These are phyloP conservation scores for Penicillium goetzii DNA, from an alignment of 495 filamentous ascomycete species.

Conservation along the genomic window DNA sequence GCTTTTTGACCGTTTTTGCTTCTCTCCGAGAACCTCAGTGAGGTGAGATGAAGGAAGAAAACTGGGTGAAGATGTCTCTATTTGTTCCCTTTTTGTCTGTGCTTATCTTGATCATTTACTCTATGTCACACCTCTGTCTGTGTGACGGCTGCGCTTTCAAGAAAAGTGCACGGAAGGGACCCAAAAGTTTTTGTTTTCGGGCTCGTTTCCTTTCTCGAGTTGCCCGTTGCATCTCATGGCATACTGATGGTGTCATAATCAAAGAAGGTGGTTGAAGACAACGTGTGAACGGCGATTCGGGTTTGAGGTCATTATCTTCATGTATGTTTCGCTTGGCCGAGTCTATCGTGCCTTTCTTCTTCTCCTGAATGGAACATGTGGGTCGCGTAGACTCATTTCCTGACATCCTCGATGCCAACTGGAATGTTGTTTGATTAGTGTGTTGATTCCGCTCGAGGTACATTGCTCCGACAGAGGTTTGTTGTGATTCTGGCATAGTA, in stretches of 20 bases:
- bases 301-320: neutral
- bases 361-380: neutral
- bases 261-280: conserved; percentile 19
- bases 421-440: neutral
- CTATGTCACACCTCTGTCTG: conserved; percentile 2
- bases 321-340: neutral
- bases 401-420: neutral
- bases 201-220: conserved; percentile 16
- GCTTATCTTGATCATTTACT: neutral
- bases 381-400: neutral
- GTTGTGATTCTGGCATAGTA: neutral
- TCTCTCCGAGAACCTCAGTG: conserved; percentile 19
- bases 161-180: conserved; percentile 19
- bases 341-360: neutral
- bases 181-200: conserved; percentile 9
- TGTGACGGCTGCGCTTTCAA: conserved; percentile 3
- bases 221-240: conserved; percentile 23
- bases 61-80: neutral
- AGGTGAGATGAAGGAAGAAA: conserved; percentile 18
- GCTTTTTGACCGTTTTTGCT: conserved; percentile 19
- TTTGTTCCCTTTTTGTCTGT: neutral
- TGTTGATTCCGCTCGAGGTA: neutral
- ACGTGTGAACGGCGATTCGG: neutral
- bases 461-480: neutral
- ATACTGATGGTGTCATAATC: conserved; percentile 23